Conservation (phyloP, 2,329 filamentous ascomycete genomes). For the Cercospora zeae-maydis region DNA sequence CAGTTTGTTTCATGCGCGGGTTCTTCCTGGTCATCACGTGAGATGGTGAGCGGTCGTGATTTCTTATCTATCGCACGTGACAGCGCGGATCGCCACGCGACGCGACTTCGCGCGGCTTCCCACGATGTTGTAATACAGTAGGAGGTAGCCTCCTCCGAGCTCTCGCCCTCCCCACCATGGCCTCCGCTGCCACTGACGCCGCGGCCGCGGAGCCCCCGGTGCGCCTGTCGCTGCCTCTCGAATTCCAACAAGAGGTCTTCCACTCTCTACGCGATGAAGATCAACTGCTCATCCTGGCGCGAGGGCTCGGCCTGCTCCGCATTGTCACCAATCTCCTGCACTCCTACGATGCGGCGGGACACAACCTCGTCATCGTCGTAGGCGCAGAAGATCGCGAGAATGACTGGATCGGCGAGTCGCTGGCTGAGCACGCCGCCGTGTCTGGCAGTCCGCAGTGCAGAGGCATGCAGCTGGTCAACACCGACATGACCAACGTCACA, state of each 20-base stretch:
- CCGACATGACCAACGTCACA: slow-evolving; percentile 82
- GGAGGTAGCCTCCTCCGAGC: neutral
- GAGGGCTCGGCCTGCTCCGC: slow-evolving; percentile 85
- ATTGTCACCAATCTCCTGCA: slow-evolving; percentile 95
- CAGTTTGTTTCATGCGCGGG: neutral
- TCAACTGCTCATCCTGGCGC: slow-evolving; percentile 87
- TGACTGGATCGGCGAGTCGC: slow-evolving; percentile 91
- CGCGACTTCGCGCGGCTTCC: neutral
- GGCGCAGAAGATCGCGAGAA: slow-evolving; percentile 91
- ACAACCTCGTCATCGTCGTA: slow-evolving; percentile 84
- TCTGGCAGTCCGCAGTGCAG: slow-evolving; percentile 78
- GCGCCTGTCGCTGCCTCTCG: slow-evolving; percentile 75
- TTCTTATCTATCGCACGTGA: neutral
- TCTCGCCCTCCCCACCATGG: neutral
- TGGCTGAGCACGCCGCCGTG: slow-evolving; percentile 92
- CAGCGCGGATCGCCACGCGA: neutral
- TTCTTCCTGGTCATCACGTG: too few relatives aligned
- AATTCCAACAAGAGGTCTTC: slow-evolving; percentile 95
- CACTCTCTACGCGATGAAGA: slow-evolving; percentile 85
- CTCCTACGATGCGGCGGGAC: slow-evolving; percentile 92
- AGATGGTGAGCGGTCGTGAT: too few relatives aligned
- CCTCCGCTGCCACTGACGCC: slow-evolving; percentile 4
- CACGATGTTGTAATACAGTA: too few relatives aligned
- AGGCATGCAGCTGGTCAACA: slow-evolving; percentile 88
- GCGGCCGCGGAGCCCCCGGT: slow-evolving; percentile 50